A percentile compares a stretch with the other conserved stretches of the same genome.
phyloP scores from a whole-genome alignment of 1,284 basidiomycete genomes.

The Trichosporon asahii region DNA sequence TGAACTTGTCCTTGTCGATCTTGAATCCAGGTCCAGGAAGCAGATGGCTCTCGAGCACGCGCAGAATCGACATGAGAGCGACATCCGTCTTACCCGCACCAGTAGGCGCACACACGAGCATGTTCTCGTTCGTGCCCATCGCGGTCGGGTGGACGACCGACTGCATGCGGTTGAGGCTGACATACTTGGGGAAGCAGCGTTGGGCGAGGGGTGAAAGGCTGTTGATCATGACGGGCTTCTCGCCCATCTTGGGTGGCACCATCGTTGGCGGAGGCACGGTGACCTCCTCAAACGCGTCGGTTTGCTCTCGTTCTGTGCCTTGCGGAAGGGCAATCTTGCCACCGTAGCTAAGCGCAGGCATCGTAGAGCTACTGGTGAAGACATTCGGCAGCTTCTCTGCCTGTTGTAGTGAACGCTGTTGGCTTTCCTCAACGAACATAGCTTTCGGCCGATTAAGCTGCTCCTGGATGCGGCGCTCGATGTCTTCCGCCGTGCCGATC shows the following conservation, averaged over 20 bases:
- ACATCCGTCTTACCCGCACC: slow-evolving; percentile 99
- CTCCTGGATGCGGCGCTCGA: slow-evolving; percentile 40
- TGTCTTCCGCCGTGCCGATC: slow-evolving; percentile 39
- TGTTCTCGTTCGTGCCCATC: slow-evolving; percentile 91
- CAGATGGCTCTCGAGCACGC: slow-evolving; percentile 74
- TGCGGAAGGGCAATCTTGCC: slow-evolving; percentile 75
- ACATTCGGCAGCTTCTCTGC: slow-evolving; percentile 72
- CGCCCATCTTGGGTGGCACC: slow-evolving; percentile 69
- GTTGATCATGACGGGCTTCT: slow-evolving; percentile 68
- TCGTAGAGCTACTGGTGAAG: slow-evolving; percentile 67
- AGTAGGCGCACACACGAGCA: slow-evolving; percentile 93
- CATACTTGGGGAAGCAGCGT: slow-evolving; percentile 91
- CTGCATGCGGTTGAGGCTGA: slow-evolving; percentile 87
- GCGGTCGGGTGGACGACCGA: slow-evolving; percentile 92
- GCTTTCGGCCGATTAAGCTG: slow-evolving; percentile 40
- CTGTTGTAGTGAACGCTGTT: slow-evolving; percentile 59
- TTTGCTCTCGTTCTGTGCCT: slow-evolving; percentile 66
- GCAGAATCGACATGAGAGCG: slow-evolving; percentile 88
- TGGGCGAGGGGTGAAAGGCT: slow-evolving; percentile 75
- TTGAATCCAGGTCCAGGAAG: slow-evolving; percentile 51
- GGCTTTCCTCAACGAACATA: slow-evolving; percentile 38
- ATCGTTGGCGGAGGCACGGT: slow-evolving; percentile 78
- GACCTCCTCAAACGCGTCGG: slow-evolving; percentile 64
- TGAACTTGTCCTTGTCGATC: slow-evolving; percentile 76
- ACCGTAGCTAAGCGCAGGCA: slow-evolving; percentile 65